Conservation (phyloP, 768 basidiomycete species). For the Piloderma croceum region DNA sequence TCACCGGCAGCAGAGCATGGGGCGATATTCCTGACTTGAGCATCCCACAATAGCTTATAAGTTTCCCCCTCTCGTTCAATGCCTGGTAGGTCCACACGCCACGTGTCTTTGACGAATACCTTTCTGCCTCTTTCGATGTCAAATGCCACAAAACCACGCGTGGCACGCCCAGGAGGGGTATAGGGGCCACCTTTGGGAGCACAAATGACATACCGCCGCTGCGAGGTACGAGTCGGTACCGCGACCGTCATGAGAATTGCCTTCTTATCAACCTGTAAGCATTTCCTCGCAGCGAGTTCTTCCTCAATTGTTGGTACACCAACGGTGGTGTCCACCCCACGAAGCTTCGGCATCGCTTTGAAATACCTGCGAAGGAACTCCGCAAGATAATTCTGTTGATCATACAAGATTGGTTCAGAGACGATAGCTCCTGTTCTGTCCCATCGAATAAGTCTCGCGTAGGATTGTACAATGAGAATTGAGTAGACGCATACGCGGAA, state of each 20-base stretch:
- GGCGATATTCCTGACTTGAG: too few relatives aligned
- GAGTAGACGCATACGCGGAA: slow-evolving; percentile 12
- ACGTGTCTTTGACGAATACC: too few relatives aligned
- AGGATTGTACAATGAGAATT: slow-evolving; percentile 7
- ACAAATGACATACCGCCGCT: slow-evolving; percentile 3
- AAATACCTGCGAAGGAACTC: slow-evolving; percentile 10
- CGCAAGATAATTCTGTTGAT: neutral
- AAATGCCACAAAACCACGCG: too few relatives aligned
- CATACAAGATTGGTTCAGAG: slow-evolving; percentile 3
- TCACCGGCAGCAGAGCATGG: too few relatives aligned
- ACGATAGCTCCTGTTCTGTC: slow-evolving; percentile 11
- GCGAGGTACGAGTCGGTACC: too few relatives aligned
- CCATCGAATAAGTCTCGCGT: slow-evolving; percentile 11
- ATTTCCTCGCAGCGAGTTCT: too few relatives aligned
- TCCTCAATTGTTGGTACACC: too few relatives aligned
- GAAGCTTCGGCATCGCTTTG: slow-evolving; percentile 1
- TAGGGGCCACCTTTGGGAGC: neutral
- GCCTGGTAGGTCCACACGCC: slow-evolving; percentile 1
- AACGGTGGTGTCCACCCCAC: slow-evolving; percentile 6
- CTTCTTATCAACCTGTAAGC: too few relatives aligned
- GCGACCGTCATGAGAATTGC: too few relatives aligned
- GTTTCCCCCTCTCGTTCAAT: slow-evolving; percentile 3
- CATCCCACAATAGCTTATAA: too few relatives aligned
- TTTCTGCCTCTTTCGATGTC: neutral
- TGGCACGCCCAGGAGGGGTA: too few relatives aligned